phyloP scores from a whole-genome alignment of 2,329 filamentous ascomycete genomes.

The Ramularia endophylla region DNA sequence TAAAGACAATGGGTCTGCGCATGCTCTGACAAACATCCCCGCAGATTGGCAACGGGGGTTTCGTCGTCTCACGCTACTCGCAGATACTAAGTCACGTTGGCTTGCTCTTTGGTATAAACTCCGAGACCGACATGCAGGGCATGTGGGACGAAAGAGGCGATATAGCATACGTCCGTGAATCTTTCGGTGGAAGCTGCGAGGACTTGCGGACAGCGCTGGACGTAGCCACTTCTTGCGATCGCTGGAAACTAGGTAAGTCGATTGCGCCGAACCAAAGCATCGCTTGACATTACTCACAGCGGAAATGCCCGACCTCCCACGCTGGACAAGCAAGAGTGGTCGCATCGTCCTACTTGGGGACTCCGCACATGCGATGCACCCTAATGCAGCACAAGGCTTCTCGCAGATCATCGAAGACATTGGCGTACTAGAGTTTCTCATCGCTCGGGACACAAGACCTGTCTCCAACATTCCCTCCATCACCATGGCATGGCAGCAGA shows the following conservation, averaged over 20 bases:
- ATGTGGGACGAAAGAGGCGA: no score
- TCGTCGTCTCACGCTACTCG: no score
- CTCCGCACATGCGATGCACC: conserved; percentile 11
- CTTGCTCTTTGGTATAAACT: no score
- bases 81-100: no score
- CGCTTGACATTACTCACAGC: conserved; percentile 3
- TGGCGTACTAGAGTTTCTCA: conserved; percentile 9
- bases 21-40: no score
- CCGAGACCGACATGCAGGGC: no score
- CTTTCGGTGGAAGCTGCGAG: conserved; percentile 6
- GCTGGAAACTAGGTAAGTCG: conserved; percentile 10
- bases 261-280: neutral
- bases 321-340: conserved; percentile 8
- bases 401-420: conserved; percentile 12
- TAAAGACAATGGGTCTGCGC: no score
- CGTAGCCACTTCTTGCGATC: conserved; percentile 6
- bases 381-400: conserved; percentile 11
- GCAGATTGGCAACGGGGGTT: no score
- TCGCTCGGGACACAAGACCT: conserved; percentile 1
- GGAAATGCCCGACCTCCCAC: conserved; percentile 10
- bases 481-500: conserved; percentile 5
- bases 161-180: conserved; percentile 5
- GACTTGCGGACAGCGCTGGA: conserved; percentile 3
- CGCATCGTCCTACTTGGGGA: conserved; percentile 9
- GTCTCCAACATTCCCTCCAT: conserved; percentile 2